Evolutionary conservation across 306 rosid genomes (phyloP), one percentile per base, ranked within the genome.

Genomic region (Citrullus amarus): DNA sequence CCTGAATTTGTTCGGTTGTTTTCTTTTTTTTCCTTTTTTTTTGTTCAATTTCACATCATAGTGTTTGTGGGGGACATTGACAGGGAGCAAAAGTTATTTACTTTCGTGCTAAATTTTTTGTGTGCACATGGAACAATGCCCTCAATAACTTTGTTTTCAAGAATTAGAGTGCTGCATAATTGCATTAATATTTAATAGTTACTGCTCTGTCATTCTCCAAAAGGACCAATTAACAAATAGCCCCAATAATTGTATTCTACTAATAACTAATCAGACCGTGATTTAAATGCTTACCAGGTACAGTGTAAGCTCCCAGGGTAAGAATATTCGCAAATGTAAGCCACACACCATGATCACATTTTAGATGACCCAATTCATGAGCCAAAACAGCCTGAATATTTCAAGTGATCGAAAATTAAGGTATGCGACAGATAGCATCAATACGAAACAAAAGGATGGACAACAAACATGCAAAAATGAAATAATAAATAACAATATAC

Each of bases 301-400:
- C 80, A 38, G 82, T 74, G 83, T 95, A 87, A 78, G 97, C 99
- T 85, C 99, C 99, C 69, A 95, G 85, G 75, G 99, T 91, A 80
- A 95, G 90, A 84, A 95, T 95, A 91, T 95, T 95, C 3, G 97
- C 97, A 80, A 92, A 88, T 32, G 99, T 95, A 71, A 95, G 97
- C 97, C 99, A 95, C 79, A 95, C 89, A 75, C 99, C 99, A 85
- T 92, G 99, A 84, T 92, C 97, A 63, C 99, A 95, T 88, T 95
- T 95, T 85, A 95, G 84, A 85, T 95, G 97, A 62, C 97, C 99
- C 89, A 95, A 83, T 82, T 95, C 99, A 76, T 95, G 99, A 88
- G 99, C 99, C 90, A 95, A 88, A 88, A 92, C 99, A 84, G 96
- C 97, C 99, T 92, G 83, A 51, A 75, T 28, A 18, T 51, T 79